These are phyloP conservation scores for Cryptosporidium ryanae DNA, from an alignment of 169 alveolate species.

Conservation along the genomic window DNA sequence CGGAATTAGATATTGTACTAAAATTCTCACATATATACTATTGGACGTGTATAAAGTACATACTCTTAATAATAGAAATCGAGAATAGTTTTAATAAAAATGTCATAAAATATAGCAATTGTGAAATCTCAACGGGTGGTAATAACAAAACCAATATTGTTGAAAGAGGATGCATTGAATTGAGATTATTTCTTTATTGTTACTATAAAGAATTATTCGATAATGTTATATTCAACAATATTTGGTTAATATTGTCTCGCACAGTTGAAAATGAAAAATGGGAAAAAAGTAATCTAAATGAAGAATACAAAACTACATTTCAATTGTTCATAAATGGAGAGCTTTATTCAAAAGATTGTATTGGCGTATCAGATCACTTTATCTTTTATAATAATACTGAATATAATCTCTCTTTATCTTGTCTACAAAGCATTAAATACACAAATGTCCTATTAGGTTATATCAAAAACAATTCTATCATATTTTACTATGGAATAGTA, in stretches of 20 bases:
- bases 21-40: conserved; percentile 3
- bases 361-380: conserved; percentile 5
- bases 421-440: conserved; percentile 27
- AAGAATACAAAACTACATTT: conserved; percentile 15
- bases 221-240: neutral
- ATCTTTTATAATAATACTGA: conserved; percentile 11
- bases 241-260: conserved; percentile 14
- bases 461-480: conserved; percentile 20
- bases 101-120: neutral
- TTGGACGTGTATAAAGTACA: conserved; percentile 10
- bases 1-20: neutral
- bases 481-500: conserved; percentile 28
- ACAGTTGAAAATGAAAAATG: conserved; percentile 50
- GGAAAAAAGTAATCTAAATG: conserved; percentile 25
- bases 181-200: conserved; percentile 15
- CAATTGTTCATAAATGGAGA: conserved; percentile 37
- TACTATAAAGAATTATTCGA: conserved; percentile 29
- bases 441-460: conserved; percentile 1
- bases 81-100: neutral
- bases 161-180: conserved; percentile 6
- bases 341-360: conserved; percentile 7
- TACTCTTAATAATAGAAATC: conserved; percentile 22
- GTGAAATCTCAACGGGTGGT: no score
- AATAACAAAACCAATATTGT: neutral
- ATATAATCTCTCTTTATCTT: conserved; percentile 20